Evolutionary conservation across 495 filamentous ascomycete genomes (phyloP), one percentile per base, ranked within the genome.

Genomic region (Chaetomidium leptoderma): DNA sequence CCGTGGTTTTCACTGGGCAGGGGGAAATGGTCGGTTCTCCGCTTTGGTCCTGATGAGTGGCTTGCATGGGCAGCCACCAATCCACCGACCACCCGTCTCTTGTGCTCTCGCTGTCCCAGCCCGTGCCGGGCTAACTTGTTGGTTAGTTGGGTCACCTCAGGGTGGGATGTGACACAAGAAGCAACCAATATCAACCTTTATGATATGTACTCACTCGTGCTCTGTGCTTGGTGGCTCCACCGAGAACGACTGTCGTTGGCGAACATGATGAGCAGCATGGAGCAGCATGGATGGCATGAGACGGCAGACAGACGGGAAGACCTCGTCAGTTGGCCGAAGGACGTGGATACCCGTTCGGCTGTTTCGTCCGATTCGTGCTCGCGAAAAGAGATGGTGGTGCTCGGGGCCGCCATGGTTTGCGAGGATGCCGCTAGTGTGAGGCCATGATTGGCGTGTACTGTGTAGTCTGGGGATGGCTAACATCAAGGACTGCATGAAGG

Each of bases 321-420:
- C n/a, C n/a, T n/a, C n/a, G n/a, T n/a, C n/a, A n/a, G 26, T 49
- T 53, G 46, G 47, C 35, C 52, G 45, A 63, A 29, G 29, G 37
- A 51, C 27, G 45, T 48, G 40, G 47, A 53, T 46, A 44, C 55
- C 56, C 40, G n/a, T 33, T 59, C 51, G 44, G 48, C 48, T 29
- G 45, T 37, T 30, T 10, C 32, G 48, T 59, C 56, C 53, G 42
- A 59, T 56, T 63, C 57, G 60, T 42, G 44, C 17, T 43, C 27
- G n/a, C 17, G 9, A 21, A n/a, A 33, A 9, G 36, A 17, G 16
- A 36, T 29, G 50, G 26, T 33, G 42, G 42, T 48, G 42, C n/a
- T 13, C 21, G 39, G 21, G 21, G 30, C 14, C 13, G 53, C 27
- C 42, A 35, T 42, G 42, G 19, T 32, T 16, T 35, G 53, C 32